Base-by-base conservation (phyloP, 2,329 filamentous ascomycete genomes). In the Xylaria polymorpha region DNA sequence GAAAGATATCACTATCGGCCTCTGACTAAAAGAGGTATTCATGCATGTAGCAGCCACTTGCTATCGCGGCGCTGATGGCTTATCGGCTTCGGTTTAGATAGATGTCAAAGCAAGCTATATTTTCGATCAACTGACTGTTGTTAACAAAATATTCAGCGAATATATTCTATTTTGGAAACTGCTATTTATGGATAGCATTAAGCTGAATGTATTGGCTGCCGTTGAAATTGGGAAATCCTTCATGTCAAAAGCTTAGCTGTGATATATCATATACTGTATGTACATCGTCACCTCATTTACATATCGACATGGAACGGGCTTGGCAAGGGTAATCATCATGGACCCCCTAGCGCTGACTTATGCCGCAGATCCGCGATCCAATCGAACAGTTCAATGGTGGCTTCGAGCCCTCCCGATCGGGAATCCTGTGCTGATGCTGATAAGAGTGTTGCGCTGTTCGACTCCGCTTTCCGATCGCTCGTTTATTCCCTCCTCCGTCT, bases 321-420 rank as follows among this genome's bases (percentile, higher is more conserved):
- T 35, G 7, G 29, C 50, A 35, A 53, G 25, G 50, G 18, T 53
- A 10, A n/a, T 4, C 18, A n/a, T 53, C 29, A n/a, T 7, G 25
- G 50, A 53, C 15, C 15, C 29, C 15, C n/a, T 22, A 14, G 50
- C 18, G 25, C 50, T 53, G 15, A 6, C 50, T 51, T n/a, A 53
- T 53, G 20, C 55, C 18, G 55, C 55, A 58, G 14, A 58, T n/a
- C 9, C 37, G 20, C 22, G 55, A 29, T 43, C 55, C 55, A 58
- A 41, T 43, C 20, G 53, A 56, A 18, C 22, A 32, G 8, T 29
- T 32, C 8, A 7, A 58, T 41, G 37, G 9, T 14, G 14, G 4
- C 25, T 25, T 41, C 7, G 15, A 41, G 37, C 22, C 5, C 55
- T n/a, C 55, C 51, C 55, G 14, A 58, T 58, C 37, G 3, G 37